These are phyloP conservation scores for Quercus cerris DNA, from an alignment of 306 rosid genomes.

Conservation along the genomic window DNA sequence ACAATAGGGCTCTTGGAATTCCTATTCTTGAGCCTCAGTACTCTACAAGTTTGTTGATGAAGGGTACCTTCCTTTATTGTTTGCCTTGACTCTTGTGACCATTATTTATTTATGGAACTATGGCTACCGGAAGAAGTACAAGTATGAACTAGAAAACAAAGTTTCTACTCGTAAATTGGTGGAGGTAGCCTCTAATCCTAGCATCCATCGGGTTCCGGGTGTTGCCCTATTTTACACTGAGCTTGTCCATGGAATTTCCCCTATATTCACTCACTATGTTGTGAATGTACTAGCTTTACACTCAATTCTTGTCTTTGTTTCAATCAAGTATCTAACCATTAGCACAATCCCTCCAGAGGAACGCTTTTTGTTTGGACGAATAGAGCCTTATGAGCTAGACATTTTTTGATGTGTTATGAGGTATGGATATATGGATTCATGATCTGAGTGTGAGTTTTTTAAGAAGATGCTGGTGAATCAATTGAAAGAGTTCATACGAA, in stretches of 20 bases:
- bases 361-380: conserved; percentile 56
- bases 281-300: conserved; percentile 61
- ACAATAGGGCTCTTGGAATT: conserved; percentile 52
- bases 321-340: conserved; percentile 57
- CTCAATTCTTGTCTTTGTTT: conserved; percentile 53
- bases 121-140: conserved; percentile 54
- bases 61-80: conserved; percentile 75
- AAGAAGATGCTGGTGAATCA: conserved; percentile 42
- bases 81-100: conserved; percentile 44
- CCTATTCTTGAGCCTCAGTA: conserved; percentile 58
- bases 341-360: conserved; percentile 54
- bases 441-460: conserved; percentile 57
- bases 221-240: conserved; percentile 69
- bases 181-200: conserved; percentile 20
- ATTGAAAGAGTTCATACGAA: conserved; percentile 38
- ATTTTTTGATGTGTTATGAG: conserved; percentile 65
- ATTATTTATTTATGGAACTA: conserved; percentile 70
- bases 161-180: conserved; percentile 41
- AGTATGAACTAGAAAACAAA: conserved; percentile 53
- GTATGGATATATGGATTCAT: conserved; percentile 61
- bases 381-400: conserved; percentile 41
- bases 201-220: conserved; percentile 40
- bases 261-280: conserved; percentile 65
- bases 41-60: conserved; percentile 75
- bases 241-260: conserved; percentile 84